Conservation (phyloP, 2,329 filamentous ascomycete species). For the Colletotrichum falcatum region DNA sequence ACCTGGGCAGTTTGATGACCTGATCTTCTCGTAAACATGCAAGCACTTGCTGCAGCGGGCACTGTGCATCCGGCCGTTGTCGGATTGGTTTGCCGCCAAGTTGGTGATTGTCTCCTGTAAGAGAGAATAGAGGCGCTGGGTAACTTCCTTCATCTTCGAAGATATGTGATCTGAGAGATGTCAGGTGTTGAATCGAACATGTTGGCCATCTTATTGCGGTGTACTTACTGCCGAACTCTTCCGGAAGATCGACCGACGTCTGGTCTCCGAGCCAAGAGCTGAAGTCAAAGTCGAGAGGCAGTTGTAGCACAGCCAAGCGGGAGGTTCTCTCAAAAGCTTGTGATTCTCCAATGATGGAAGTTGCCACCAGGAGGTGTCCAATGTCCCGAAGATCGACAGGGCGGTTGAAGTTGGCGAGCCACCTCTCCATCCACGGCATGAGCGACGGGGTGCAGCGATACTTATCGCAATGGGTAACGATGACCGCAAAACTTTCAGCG, state of each 20-base stretch:
- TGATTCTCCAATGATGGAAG: neutral
- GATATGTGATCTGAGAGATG: neutral
- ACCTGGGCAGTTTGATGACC: neutral
- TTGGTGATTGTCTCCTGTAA: neutral
- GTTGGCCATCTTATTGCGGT: neutral
- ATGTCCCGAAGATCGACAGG: neutral
- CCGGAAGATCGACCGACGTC: neutral
- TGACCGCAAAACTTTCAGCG: neutral
- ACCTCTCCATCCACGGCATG: neutral
- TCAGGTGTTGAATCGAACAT: neutral
- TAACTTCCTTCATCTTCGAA: neutral
- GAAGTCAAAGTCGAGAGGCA: constrained; percentile 16
- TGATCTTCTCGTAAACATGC: neutral
- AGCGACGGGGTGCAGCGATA: neutral
- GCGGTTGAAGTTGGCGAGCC: neutral
- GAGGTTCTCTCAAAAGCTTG: neutral
- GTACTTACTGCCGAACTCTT: neutral
- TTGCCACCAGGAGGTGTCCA: neutral
- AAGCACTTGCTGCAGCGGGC: constrained; percentile 9
- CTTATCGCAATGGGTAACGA: constrained; percentile 5
- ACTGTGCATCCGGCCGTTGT: neutral
- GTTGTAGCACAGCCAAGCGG: neutral
- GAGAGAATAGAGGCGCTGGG: neutral
- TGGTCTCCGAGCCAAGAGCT: neutral
- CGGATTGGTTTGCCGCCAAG: neutral